Evolutionary conservation across 2,329 filamentous ascomycete species (phyloP).

Genomic region (Trichoderma endophyticum): DNA sequence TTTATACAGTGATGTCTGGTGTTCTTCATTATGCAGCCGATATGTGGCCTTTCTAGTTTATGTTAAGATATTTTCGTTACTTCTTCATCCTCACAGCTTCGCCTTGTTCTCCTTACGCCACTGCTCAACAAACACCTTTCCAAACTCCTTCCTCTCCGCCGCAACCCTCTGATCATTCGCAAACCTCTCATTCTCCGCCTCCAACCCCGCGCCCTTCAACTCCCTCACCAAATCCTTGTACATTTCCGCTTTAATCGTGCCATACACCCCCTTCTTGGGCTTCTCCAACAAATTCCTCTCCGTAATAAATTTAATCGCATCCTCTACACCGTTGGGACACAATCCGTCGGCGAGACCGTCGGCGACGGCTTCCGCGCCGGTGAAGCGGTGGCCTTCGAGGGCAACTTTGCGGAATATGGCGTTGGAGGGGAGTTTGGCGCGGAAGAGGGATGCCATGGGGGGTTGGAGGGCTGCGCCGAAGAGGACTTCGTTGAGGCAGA

Average conservation of each 20-base stretch:
- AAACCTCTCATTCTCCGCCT: conserved; percentile 48
- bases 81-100: conserved; percentile 32
- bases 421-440: conserved; percentile 59
- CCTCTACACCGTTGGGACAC: conserved; percentile 55
- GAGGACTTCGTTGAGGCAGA: conserved; percentile 79
- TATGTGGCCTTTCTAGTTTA: neutral
- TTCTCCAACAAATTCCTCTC: conserved; percentile 60
- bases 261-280: conserved; percentile 64
- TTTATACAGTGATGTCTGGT: neutral
- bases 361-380: conserved; percentile 59
- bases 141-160: conserved; percentile 42
- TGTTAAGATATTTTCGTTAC: neutral
- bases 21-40: neutral
- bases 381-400: conserved; percentile 70
- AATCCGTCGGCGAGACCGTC: conserved; percentile 66
- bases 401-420: conserved; percentile 60
- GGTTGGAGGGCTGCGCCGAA: conserved; percentile 73
- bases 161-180: conserved; percentile 39
- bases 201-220: conserved; percentile 51
- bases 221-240: conserved; percentile 62
- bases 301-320: conserved; percentile 57
- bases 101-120: conserved; percentile 43
- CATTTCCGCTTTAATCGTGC: conserved; percentile 71
- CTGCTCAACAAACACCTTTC: conserved; percentile 48
- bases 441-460: conserved; percentile 72